Base-by-base conservation (phyloP, 108 stramenopile genomes). In the Nitzschia sp. region DNA sequence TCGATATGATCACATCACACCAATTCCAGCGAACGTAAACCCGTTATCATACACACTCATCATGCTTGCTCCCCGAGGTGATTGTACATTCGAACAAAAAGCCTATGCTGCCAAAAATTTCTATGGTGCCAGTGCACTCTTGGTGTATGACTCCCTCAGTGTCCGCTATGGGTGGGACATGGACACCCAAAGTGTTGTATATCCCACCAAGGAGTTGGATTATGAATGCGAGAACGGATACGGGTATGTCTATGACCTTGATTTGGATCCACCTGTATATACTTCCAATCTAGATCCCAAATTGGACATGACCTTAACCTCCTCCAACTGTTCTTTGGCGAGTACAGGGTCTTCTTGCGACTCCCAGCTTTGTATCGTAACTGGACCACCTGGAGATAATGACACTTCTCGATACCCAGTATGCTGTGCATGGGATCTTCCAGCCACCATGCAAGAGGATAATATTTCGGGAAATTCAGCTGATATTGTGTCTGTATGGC, bases 81-180 rank as follows among this genome's bases (percentile, higher is more conserved):
- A 40, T 14, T 90, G 89, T 57, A 69, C 84, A 57, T 93, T 90
- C 63, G 87, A 90, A 60, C 37, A 62, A 40, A 90, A 93, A 69
- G 84, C 82, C n/a, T 63, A 72, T 17, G 76, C 74, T 20, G 92
- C 92, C 0, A 80, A 86, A 24, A n/a, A 69, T 10, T 59, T 88
- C 41, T 75, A 69, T 53, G 86, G 88, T 48, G 88, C 87, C 12
- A 52, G 12, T 19, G 92, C 71, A 6, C 41, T 93, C n/a, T 64
- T 90, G 10, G 64, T 93, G 25, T 75, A 76, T 51, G 89, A 87
- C 39, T 82, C 72, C 0, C 59, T 93, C 51, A 84, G 68, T 11
- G 77, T 80, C 10, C 73, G 89, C 7, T 89, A 90, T 39, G 43
- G 12, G 19, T 75, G 61, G 61, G 38, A 75, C 24, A 38, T n/a